Conservation (phyloP, 2,329 filamentous ascomycete species). For the Fusarium bactridioides region DNA sequence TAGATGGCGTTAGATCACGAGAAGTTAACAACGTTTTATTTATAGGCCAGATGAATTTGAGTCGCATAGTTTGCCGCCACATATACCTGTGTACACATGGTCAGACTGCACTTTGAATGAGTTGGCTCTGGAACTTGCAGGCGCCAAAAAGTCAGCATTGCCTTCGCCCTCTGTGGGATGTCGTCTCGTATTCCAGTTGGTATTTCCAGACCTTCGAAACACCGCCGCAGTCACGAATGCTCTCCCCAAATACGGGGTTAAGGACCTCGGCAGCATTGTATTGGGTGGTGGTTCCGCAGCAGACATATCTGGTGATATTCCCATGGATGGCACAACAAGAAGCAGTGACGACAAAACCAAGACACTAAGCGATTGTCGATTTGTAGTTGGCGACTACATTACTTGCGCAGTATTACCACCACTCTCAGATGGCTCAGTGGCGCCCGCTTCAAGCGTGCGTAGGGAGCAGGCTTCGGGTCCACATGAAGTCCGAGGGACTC, state of each 20-base stretch:
- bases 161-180: constrained; percentile 81
- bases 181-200: constrained; percentile 84
- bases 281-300: constrained; percentile 67
- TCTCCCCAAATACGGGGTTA: constrained; percentile 71
- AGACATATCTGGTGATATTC: constrained; percentile 50
- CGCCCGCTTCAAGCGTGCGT: constrained; percentile 59
- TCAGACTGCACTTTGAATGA: constrained; percentile 81
- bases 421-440: constrained; percentile 75
- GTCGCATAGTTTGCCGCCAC: constrained; percentile 64
- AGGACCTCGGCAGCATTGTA: constrained; percentile 84
- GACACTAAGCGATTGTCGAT: constrained; percentile 78
- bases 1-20: not conserved
- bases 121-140: constrained; percentile 78
- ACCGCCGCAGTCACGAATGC: constrained; percentile 38
- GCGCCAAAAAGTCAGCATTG: constrained; percentile 70
- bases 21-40: not conserved
- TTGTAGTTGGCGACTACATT: constrained; percentile 90
- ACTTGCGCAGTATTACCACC: constrained; percentile 83
- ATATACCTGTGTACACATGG: constrained; percentile 88
- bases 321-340: constrained; percentile 44
- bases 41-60: constrained; percentile 76
- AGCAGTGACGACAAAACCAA: constrained; percentile 70
- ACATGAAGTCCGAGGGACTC: constrained; percentile 36
- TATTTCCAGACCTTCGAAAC: constrained; percentile 76
- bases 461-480: constrained; percentile 35